These are phyloP conservation scores for Alternaria brassicae DNA, from an alignment of 2,329 filamentous ascomycete genomes.

Conservation along the genomic window DNA sequence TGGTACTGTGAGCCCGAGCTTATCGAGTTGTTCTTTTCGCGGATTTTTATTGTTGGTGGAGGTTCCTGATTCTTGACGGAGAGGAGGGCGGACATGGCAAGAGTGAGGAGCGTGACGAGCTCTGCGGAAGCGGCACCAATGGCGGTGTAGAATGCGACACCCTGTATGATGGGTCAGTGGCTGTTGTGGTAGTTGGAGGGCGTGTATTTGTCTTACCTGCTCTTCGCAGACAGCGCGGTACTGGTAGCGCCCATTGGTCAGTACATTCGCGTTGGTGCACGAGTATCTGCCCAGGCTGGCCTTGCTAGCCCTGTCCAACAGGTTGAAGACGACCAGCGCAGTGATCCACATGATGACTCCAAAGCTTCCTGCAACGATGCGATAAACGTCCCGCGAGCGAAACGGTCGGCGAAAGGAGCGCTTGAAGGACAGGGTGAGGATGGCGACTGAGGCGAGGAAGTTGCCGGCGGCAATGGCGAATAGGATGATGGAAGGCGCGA, in stretches of 20 bases:
- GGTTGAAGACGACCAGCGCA: slow-evolving; percentile 42
- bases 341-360: slow-evolving; percentile 46
- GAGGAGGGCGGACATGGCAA: slow-evolving; percentile 40
- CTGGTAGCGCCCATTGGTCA: slow-evolving; percentile 48
- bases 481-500: slow-evolving; percentile 47
- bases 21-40: slow-evolving; percentile 37
- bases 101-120: slow-evolving; percentile 41
- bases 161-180: slow-evolving; percentile 34
- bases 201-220: slow-evolving; percentile 33
- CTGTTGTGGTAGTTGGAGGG: not conserved
- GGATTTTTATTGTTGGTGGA: slow-evolving; percentile 32
- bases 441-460: slow-evolving; percentile 45
- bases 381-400: slow-evolving; percentile 45
- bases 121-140: slow-evolving; percentile 44
- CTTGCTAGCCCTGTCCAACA: slow-evolving; percentile 47
- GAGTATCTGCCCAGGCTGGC: slow-evolving; percentile 48
- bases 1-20: slow-evolving; percentile 29
- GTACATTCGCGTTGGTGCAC: slow-evolving; percentile 42
- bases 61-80: slow-evolving; percentile 36
- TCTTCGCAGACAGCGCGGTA: slow-evolving; percentile 50
- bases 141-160: slow-evolving; percentile 48
- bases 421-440: slow-evolving; percentile 42
- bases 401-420: slow-evolving; percentile 45
- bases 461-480: slow-evolving; percentile 43
- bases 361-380: slow-evolving; percentile 44